These are phyloP conservation scores for Hypoxylon sp. DNA, from an alignment of 2,329 filamentous ascomycete species.

Conservation along the genomic window DNA sequence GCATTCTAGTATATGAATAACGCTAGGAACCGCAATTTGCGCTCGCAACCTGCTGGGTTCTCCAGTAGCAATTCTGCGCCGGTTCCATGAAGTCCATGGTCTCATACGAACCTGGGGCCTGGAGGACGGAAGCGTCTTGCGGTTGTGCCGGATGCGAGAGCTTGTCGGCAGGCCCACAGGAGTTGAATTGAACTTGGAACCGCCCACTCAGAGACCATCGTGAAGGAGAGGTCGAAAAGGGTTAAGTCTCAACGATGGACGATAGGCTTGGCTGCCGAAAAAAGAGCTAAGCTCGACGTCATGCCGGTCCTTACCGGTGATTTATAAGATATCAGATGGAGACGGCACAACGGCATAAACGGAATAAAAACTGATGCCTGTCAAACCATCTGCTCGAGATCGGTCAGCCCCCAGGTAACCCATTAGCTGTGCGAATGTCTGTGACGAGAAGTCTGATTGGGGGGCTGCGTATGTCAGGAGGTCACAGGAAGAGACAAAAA, in stretches of 20 bases:
- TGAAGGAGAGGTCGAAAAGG: constrained; percentile 38
- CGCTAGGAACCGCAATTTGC: constrained; percentile 39
- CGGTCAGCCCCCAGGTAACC: constrained; percentile 30
- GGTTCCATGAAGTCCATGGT: constrained; percentile 22
- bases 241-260: constrained; percentile 38
- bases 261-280: constrained; percentile 43
- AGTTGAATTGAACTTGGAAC: constrained; percentile 21
- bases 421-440: constrained; percentile 29
- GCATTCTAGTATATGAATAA: constrained; percentile 40
- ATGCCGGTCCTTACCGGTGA: constrained; percentile 39
- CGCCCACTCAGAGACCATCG: constrained; percentile 36
- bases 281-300: constrained; percentile 38
- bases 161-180: constrained; percentile 23
- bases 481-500: constrained; percentile 24
- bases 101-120: constrained; percentile 26
- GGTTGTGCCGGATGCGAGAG: constrained; percentile 16
- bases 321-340: constrained; percentile 39
- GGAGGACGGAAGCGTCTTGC: constrained; percentile 16
- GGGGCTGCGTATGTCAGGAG: constrained; percentile 35
- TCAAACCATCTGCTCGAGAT: constrained; percentile 36
- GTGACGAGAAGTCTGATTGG: constrained; percentile 40
- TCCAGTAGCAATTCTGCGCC: constrained; percentile 30
- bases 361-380: constrained; percentile 34
- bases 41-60: constrained; percentile 22
- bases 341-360: constrained; percentile 28